A percentile compares a stretch with the other conserved stretches of the same genome.
These are phyloP conservation scores for Sophora flavescens DNA, from an alignment of 306 rosid genomes.

Conservation along the genomic window DNA sequence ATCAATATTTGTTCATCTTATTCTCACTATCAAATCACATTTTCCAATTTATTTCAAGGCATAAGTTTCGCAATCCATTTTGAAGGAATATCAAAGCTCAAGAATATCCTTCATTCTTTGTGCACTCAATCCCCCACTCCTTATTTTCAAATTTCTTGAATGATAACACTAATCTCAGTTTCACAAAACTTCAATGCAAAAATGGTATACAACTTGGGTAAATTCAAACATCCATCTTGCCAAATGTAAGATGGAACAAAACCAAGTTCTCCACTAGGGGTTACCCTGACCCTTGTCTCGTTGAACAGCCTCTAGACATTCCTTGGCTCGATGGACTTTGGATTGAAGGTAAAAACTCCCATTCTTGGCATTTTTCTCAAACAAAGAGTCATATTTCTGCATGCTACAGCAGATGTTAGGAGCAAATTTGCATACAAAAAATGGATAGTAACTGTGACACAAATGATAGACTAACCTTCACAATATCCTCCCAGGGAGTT, in stretches of 20 bases:
- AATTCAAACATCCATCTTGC: background rate
- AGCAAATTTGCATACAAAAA: constrained; percentile 1
- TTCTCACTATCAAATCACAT: background rate
- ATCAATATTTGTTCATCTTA: background rate
- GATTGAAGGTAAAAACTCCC: constrained; percentile 96
- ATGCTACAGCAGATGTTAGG: background rate
- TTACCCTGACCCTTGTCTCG: constrained; percentile 55
- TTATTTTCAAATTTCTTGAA: background rate
- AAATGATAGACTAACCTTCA: constrained; percentile 60
- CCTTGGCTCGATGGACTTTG: constrained; percentile 91
- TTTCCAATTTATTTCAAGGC: background rate
- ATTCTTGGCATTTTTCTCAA: constrained; percentile 76
- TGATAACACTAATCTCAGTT: background rate
- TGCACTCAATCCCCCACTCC: background rate
- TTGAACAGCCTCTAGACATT: constrained; percentile 66
- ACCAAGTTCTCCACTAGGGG: constrained; percentile 54
- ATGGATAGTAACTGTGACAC: background rate
- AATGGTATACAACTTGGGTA: background rate
- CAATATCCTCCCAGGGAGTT: constrained; percentile 84
- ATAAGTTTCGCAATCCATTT: background rate
- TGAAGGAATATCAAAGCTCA: background rate
- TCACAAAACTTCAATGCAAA: constrained; percentile 15
- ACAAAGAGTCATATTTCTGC: constrained; percentile 78
- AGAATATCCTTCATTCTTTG: background rate
- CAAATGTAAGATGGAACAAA: background rate